phyloP scores from a whole-genome alignment of 768 basidiomycete genomes.

The Omphalotus guepiniiformis region DNA sequence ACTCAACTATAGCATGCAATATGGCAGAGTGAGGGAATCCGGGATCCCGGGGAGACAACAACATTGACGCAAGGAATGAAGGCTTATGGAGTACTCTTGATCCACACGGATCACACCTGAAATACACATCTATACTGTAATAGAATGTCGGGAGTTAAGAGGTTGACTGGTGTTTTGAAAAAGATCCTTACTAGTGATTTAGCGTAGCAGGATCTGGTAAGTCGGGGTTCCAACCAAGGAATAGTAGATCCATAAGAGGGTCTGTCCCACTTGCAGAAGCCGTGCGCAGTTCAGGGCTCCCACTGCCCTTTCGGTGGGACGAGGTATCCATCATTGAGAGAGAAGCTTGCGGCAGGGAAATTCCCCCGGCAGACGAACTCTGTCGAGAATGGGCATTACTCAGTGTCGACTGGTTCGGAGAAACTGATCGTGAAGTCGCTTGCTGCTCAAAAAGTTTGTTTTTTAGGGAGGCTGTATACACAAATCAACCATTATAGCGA shows the following conservation, averaged over 20 bases:
- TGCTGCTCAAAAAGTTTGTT: conserved; percentile 55
- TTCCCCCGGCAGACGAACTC: conserved; percentile 23
- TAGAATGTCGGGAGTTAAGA: conserved; percentile 7
- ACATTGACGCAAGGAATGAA: conserved; percentile 76
- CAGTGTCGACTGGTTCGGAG: conserved; percentile 25
- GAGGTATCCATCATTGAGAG: conserved; percentile 35
- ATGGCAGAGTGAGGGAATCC: conserved; percentile 88
- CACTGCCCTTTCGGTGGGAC: conserved; percentile 39
- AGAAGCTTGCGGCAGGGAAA: conserved; percentile 42
- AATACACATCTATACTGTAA: conserved; percentile 79
- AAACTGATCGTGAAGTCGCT: conserved; percentile 27
- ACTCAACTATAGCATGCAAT: conserved; percentile 80
- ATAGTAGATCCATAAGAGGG: conserved; percentile 61
- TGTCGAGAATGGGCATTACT: background rate
- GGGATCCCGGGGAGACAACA: conserved; percentile 73
- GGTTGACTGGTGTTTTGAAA: background rate
- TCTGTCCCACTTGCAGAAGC: conserved; percentile 37
- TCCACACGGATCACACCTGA: conserved; percentile 83
- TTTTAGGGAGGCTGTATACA: conserved; percentile 53
- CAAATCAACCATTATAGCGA: conserved; percentile 7
- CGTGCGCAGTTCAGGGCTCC: conserved; percentile 47
- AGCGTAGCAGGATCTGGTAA: conserved; percentile 71
- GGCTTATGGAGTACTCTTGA: conserved; percentile 80
- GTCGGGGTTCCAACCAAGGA: conserved; percentile 83
- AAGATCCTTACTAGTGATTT: conserved; percentile 65